Conservation (phyloP, 495 filamentous ascomycete genomes). For the Astrothelium subdiscretum region DNA sequence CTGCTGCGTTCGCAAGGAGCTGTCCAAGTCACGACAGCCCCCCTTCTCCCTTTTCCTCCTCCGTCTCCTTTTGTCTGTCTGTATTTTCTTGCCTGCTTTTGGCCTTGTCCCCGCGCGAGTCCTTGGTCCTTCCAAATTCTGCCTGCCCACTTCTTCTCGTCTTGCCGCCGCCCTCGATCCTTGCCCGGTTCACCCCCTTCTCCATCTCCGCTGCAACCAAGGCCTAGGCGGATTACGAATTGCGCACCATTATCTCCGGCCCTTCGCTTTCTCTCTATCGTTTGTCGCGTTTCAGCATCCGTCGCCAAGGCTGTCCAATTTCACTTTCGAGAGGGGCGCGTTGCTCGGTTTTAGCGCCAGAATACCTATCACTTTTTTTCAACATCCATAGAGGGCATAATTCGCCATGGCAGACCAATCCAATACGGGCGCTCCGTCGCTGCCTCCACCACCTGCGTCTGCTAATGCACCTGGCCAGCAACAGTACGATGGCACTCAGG, state of each 20-base stretch:
- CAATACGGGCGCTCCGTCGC: slow-evolving; percentile 5
- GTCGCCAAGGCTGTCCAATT: background rate
- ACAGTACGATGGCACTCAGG: slow-evolving; percentile 12
- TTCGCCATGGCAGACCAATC: slow-evolving; percentile 12
- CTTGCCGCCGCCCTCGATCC: slow-evolving; percentile 2
- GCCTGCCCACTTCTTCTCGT: slow-evolving; percentile 1
- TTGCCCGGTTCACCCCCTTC: background rate
- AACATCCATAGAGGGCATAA: background rate
- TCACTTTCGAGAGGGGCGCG: background rate
- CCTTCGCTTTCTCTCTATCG: slow-evolving; percentile 3
- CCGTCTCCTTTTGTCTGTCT: slow-evolving; percentile 9
- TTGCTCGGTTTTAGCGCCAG: background rate
- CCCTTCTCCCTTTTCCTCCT: slow-evolving; percentile 19
- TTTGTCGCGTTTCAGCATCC: background rate
- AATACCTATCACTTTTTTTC: background rate
- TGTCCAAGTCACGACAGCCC: slow-evolving; percentile 10
- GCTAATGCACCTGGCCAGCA: slow-evolving; percentile 26
- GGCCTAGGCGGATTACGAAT: background rate
- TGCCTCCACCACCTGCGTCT: slow-evolving; percentile 21
- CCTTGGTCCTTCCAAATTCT: background rate
- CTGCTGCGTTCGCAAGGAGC: slow-evolving; percentile 7
- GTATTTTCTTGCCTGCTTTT: slow-evolving; percentile 7
- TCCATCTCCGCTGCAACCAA: background rate
- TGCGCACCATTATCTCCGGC: background rate
- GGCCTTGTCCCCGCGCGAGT: background rate